Conservation (phyloP, 192 early-diverging fungal genomes). For the Lunasporangiospora selenospora region DNA sequence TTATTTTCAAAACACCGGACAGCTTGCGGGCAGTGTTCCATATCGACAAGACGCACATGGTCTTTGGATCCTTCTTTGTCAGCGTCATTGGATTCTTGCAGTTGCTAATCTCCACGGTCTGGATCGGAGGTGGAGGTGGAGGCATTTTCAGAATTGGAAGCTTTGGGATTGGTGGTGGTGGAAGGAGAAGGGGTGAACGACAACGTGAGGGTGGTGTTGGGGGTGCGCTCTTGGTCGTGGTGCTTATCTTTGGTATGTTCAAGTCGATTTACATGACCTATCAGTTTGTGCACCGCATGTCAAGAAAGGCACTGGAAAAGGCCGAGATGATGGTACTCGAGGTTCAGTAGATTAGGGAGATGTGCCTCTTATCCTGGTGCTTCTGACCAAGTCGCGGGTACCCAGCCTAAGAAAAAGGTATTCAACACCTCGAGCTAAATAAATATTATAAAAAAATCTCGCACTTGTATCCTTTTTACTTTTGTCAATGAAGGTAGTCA, state of each 20-base stretch:
- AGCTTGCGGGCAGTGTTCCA: slow-evolving; percentile 45
- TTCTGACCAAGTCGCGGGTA: too few relatives aligned
- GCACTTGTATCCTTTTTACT: too few relatives aligned
- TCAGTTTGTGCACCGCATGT: slow-evolving; percentile 37
- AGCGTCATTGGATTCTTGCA: slow-evolving; percentile 54
- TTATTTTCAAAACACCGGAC: slow-evolving; percentile 38
- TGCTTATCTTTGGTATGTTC: slow-evolving; percentile 44
- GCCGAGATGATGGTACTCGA: slow-evolving; percentile 39
- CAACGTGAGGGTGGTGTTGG: slow-evolving; percentile 34
- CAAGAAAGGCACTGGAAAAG: slow-evolving; percentile 25
- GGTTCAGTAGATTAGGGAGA: slow-evolving; percentile 19
- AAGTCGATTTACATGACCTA: slow-evolving; percentile 42
- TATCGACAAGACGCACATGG: slow-evolving; percentile 48
- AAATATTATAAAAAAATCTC: too few relatives aligned
- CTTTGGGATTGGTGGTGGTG: slow-evolving; percentile 30
- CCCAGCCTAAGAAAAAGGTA: too few relatives aligned
- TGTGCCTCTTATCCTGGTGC: too few relatives aligned
- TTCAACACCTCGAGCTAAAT: too few relatives aligned
- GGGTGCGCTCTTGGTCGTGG: slow-evolving; percentile 34
- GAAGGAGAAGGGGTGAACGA: slow-evolving; percentile 28
- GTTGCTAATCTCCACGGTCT: slow-evolving; percentile 39
- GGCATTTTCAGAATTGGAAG: slow-evolving; percentile 35
- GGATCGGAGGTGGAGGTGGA: slow-evolving; percentile 50
- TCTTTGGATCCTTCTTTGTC: slow-evolving; percentile 51
- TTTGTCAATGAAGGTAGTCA: too few relatives aligned